A percentile compares a stretch with the other conserved stretches of the same genome.
Conservation (phyloP, 352 stramenopile species). For the Pythium aristosporum region DNA sequence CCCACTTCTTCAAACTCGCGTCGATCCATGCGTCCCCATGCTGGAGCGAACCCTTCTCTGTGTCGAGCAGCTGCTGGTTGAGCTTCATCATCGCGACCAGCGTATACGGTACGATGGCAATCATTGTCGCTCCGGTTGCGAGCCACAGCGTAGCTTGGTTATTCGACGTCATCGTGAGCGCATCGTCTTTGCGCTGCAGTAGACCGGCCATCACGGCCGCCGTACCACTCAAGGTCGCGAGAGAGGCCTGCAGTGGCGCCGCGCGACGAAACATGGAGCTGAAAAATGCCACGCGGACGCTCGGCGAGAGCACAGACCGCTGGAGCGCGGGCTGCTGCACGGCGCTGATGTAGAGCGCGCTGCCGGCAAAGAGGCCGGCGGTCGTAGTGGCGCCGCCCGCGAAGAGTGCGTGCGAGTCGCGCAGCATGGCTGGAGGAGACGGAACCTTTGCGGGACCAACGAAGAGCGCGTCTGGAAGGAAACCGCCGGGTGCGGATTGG, state of each 20-base stretch:
- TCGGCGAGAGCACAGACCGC: not conserved
- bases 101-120: constrained; percentile 27
- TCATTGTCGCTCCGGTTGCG: constrained; percentile 13
- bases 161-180: too few species aligned
- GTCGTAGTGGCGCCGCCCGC: constrained; percentile 14
- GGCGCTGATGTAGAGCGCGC: constrained; percentile 32
- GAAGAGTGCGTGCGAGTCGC: not conserved
- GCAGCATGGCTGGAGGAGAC: not conserved
- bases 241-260: constrained; percentile 21
- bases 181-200: constrained; percentile 2
- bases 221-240: constrained; percentile 26
- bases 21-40: constrained; percentile 10
- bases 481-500: not conserved
- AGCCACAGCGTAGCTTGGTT: constrained; percentile 7
- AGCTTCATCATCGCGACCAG: constrained; percentile 22
- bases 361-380: constrained; percentile 32
- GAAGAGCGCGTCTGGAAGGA: not conserved
- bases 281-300: constrained; percentile 31
- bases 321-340: constrained; percentile 38
- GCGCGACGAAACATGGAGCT: constrained; percentile 28
- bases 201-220: constrained; percentile 24
- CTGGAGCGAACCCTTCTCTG: not conserved
- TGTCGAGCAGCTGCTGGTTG: constrained; percentile 23
- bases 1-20: constrained; percentile 13
- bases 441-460: not conserved